These are phyloP conservation scores for Tolypocladium endophyticum DNA, from an alignment of 2,329 filamentous ascomycete genomes.

Conservation along the genomic window DNA sequence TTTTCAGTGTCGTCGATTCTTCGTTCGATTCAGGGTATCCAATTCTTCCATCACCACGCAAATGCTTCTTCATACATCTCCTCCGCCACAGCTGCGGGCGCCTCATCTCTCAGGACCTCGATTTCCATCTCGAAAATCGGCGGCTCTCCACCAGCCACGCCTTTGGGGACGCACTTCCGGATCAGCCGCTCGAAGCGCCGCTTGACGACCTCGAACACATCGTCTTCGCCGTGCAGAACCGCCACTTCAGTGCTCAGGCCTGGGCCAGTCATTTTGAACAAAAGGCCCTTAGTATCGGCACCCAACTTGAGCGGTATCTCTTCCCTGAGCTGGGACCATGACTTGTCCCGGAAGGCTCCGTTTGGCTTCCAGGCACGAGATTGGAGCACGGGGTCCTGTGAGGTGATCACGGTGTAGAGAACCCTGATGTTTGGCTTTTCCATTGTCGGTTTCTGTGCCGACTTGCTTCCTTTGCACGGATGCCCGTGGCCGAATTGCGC, in stretches of 20 bases:
- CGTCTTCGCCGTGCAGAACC: background rate
- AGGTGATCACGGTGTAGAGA: background rate
- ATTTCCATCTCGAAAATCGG: background rate
- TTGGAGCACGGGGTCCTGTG: background rate
- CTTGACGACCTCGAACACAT: background rate
- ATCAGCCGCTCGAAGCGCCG: background rate
- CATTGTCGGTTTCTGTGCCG: background rate
- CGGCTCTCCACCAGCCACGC: background rate
- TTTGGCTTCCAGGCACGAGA: background rate
- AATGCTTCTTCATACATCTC: background rate
- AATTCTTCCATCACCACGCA: background rate
- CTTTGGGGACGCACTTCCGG: background rate
- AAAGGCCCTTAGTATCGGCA: background rate
- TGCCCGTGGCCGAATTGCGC: background rate
- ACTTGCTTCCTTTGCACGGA: background rate
- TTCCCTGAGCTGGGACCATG: background rate
- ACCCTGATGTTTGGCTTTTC: background rate
- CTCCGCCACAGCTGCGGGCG: background rate
- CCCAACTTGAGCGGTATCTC: background rate
- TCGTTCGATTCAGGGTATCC: background rate
- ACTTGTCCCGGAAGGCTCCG: background rate
- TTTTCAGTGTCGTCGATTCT: background rate
- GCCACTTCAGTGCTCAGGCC: background rate
- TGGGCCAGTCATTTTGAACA: background rate
- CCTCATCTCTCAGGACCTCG: background rate